Evolutionary conservation across 2,329 filamentous ascomycete species (phyloP).

Genomic region (Sporothrix phasma): DNA sequence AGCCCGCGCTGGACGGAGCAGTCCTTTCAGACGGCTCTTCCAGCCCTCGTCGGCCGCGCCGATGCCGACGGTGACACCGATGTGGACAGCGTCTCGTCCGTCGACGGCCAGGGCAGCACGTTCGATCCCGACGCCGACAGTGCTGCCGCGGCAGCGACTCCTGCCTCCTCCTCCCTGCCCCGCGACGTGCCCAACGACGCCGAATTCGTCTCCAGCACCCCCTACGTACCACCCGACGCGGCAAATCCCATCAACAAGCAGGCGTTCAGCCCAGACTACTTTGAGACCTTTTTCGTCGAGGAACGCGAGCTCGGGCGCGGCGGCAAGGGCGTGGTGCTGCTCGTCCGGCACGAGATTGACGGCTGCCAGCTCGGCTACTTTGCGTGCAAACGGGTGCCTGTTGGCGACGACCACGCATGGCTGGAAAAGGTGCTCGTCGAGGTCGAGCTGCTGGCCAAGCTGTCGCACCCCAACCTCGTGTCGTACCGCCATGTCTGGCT

Average conservation of each 20-base stretch:
- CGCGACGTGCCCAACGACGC: constrained; percentile 18
- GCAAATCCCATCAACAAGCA: constrained; percentile 66
- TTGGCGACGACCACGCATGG: constrained; percentile 91
- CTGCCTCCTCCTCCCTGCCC: not conserved
- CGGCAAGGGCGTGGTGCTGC: constrained; percentile 85
- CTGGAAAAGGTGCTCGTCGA: constrained; percentile 88
- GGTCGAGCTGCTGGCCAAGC: constrained; percentile 81
- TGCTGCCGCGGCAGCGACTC: constrained; percentile 1
- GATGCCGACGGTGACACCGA: constrained; percentile 15
- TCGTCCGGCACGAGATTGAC: constrained; percentile 90
- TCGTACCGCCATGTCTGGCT: constrained; percentile 97
- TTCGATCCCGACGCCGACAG: constrained; percentile 19
- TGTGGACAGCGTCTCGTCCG: constrained; percentile 1
- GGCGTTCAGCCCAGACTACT: constrained; percentile 88
- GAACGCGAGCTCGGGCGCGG: constrained; percentile 78
- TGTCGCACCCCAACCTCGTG: constrained; percentile 90
- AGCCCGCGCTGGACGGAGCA: constrained; percentile 23
- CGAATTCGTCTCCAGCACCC: constrained; percentile 46
- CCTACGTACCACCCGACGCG: constrained; percentile 21
- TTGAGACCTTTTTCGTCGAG: constrained; percentile 85
- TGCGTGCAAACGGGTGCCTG: constrained; percentile 93
- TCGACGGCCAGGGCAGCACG: not conserved
- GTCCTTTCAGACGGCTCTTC: constrained; percentile 43
- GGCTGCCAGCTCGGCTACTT: constrained; percentile 81
- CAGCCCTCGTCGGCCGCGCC: constrained; percentile 29